These are phyloP conservation scores for Trichoderma arundinaceum DNA, from an alignment of 2,329 filamentous ascomycete species.

Conservation along the genomic window DNA sequence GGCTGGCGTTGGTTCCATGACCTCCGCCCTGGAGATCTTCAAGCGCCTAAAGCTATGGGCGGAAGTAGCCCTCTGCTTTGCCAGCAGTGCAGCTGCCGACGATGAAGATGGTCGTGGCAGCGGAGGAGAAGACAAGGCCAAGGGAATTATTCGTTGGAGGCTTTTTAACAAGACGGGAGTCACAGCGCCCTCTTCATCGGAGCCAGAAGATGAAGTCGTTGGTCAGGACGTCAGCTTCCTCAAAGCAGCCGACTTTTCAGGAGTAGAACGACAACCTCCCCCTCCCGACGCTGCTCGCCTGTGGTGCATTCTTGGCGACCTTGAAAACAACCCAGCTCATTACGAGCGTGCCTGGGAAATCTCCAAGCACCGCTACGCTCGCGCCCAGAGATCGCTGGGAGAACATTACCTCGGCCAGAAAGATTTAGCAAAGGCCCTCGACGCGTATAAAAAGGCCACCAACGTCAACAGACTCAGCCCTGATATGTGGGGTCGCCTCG, in stretches of 20 bases:
- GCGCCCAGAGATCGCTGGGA: slow-evolving; percentile 86
- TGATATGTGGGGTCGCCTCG: slow-evolving; percentile 86
- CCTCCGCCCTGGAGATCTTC: slow-evolving; percentile 94
- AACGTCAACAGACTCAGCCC: slow-evolving; percentile 80
- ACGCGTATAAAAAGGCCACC: slow-evolving; percentile 79
- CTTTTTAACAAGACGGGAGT: slow-evolving; percentile 70
- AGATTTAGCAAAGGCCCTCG: slow-evolving; percentile 71
- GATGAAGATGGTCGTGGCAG: slow-evolving; percentile 60
- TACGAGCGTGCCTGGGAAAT: slow-evolving; percentile 90
- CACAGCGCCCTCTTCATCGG: slow-evolving; percentile 38
- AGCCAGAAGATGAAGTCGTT: slow-evolving; percentile 58
- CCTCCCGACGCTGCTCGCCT: slow-evolving; percentile 84
- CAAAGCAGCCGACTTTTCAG: slow-evolving; percentile 59
- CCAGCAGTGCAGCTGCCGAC: slow-evolving; percentile 63
- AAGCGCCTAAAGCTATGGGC: slow-evolving; percentile 93
- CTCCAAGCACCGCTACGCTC: slow-evolving; percentile 78
- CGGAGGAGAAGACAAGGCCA: slow-evolving; percentile 78
- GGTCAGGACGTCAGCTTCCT: slow-evolving; percentile 59
- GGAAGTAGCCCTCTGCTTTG: slow-evolving; percentile 89
- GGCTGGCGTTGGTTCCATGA: slow-evolving; percentile 83
- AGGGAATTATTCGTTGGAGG: slow-evolving; percentile 74
- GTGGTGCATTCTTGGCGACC: slow-evolving; percentile 91
- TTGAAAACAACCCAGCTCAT: slow-evolving; percentile 74
- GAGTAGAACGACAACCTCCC: slow-evolving; percentile 69
- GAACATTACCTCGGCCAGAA: slow-evolving; percentile 73